Conservation (phyloP, 345 rosid species). For the Rhizophora mangle region DNA sequence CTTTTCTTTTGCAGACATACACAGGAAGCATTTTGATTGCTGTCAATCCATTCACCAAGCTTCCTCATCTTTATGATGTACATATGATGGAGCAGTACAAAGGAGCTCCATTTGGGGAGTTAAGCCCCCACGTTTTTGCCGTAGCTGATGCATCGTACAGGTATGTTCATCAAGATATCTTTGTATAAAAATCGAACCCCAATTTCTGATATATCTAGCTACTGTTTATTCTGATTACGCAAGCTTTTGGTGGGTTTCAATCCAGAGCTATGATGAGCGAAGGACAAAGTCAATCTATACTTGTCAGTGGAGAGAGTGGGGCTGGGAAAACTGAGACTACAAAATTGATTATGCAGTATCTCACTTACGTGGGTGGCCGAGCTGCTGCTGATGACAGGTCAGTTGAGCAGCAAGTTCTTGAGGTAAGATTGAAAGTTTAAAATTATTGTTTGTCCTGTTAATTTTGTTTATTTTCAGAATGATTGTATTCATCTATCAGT, state of each 20-base stretch:
- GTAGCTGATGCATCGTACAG: constrained; percentile 98
- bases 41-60: constrained; percentile 95
- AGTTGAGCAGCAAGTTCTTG: constrained; percentile 98
- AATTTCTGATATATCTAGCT: constrained; percentile 15
- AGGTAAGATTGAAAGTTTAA: constrained; percentile 47
- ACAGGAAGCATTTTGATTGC: constrained; percentile 98
- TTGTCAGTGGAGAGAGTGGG: constrained; percentile 99
- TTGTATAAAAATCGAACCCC: constrained; percentile 2
- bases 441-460: too few relatives aligned
- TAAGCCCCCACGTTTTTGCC: constrained; percentile 99
- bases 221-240: constrained; percentile 23
- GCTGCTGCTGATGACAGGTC: constrained; percentile 81
- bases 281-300: constrained; percentile 85
- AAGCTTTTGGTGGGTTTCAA: constrained; percentile 31
- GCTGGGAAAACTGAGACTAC: constrained; percentile 99
- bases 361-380: constrained; percentile 95
- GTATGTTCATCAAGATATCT: constrained; percentile 33
- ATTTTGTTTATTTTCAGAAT: too few relatives aligned
- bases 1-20: constrained; percentile 61
- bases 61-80: constrained; percentile 92
- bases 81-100: constrained; percentile 99
- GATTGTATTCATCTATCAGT: too few relatives aligned
- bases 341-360: constrained; percentile 94
- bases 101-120: constrained; percentile 95
- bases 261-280: constrained; percentile 90